phyloP scores from a whole-genome alignment of 2,329 filamentous ascomycete genomes.

The Dissoconium aciculare region DNA sequence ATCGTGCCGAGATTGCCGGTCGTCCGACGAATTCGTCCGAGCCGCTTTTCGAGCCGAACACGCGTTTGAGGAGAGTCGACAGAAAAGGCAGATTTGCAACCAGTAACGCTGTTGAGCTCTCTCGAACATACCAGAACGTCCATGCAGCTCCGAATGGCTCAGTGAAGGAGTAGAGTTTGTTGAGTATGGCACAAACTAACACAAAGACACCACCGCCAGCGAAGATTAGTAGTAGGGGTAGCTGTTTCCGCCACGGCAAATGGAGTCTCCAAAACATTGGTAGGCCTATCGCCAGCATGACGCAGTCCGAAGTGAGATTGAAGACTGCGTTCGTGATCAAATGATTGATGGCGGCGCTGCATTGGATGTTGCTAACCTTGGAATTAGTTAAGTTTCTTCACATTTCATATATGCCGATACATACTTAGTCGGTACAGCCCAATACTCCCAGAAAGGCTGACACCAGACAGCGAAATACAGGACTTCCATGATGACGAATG shows the following conservation, averaged over 20 bases:
- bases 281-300: constrained; percentile 31
- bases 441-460: constrained; percentile 25
- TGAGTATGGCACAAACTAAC: constrained; percentile 44
- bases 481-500: constrained; percentile 27
- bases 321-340: constrained; percentile 26
- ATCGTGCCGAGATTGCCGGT: too few relatives aligned
- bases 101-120: constrained; percentile 44
- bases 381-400: constrained; percentile 7
- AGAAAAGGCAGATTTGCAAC: constrained; percentile 47
- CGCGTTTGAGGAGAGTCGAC: constrained; percentile 39
- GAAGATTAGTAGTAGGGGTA: constrained; percentile 41
- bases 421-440: constrained; percentile 18
- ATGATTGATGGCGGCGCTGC: constrained; percentile 25
- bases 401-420: not conserved
- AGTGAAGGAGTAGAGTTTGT: constrained; percentile 47
- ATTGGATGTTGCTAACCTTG: constrained; percentile 25
- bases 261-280: constrained; percentile 32
- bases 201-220: constrained; percentile 39
- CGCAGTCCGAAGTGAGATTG: constrained; percentile 33
- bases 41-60: constrained; percentile 15
- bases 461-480: constrained; percentile 29
- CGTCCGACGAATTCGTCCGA: too few relatives aligned
- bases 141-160: constrained; percentile 42
- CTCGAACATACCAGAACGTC: constrained; percentile 46
- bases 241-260: constrained; percentile 35